These are phyloP conservation scores for Trypanosoma caninum DNA, from an alignment of 208 protist species.

Conservation along the genomic window DNA sequence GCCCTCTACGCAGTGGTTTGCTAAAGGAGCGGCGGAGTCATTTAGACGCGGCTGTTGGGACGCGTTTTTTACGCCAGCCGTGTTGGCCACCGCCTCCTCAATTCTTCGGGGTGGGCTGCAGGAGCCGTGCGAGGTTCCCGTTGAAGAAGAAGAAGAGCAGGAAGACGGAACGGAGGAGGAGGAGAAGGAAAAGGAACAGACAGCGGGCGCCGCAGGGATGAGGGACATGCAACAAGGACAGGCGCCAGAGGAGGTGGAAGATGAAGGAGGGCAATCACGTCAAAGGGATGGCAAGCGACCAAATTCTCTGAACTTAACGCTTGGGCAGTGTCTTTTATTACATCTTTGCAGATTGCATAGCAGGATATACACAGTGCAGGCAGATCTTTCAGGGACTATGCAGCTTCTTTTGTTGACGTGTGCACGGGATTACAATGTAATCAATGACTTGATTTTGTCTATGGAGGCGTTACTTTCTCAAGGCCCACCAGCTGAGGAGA, in stretches of 20 bases:
- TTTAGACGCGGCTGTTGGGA: conserved; percentile 61
- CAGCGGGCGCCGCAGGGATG: not conserved
- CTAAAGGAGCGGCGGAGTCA: conserved; percentile 56
- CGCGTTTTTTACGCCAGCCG: conserved; percentile 18
- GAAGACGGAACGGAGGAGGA: conserved; percentile 6
- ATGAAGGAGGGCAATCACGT: not conserved
- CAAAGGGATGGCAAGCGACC: not conserved
- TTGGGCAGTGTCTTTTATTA: conserved; percentile 60
- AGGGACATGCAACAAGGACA: conserved; percentile 3
- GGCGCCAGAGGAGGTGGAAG: not conserved
- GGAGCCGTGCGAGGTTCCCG: conserved; percentile 31
- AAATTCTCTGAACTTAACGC: conserved; percentile 19
- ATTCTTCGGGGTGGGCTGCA: conserved; percentile 25
- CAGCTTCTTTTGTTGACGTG: conserved; percentile 61
- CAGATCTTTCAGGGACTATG: conserved; percentile 64
- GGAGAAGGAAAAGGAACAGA: conserved; percentile 21
- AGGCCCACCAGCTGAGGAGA: conserved; percentile 25
- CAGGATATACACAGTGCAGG: conserved; percentile 58
- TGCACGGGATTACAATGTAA: conserved; percentile 58
- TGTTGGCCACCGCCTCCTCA: conserved; percentile 17
- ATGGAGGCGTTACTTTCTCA: conserved; percentile 38
- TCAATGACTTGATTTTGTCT: conserved; percentile 62
- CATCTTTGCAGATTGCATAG: conserved; percentile 72
- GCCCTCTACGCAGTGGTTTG: conserved; percentile 48
- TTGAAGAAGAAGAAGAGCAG: conserved; percentile 23